Evolutionary conservation across 2,329 filamentous ascomycete genomes (phyloP), one percentile per base, ranked within the genome.

Genomic region (Dendryphion nanum): DNA sequence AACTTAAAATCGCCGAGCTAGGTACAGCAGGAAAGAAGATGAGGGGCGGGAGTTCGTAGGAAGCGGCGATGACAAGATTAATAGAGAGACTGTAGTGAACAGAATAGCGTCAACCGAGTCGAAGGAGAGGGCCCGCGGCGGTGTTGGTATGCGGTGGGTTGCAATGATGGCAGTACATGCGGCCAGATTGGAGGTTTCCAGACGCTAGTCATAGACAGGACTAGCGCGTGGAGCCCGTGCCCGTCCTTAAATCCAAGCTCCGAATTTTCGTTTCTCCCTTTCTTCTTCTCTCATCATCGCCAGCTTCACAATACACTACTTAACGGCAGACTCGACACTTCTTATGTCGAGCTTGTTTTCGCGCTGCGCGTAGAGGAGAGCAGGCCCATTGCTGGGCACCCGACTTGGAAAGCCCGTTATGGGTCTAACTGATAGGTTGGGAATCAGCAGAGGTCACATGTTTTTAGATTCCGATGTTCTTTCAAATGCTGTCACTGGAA

Each of bases 401-500:
- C 76, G 77, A 70, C 69, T 76, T 81, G 77, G 79, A 82, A 75
- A 71, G 59, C 73, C 78, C 77, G 69, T 82, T 78, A 67, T 67
- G 76, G 77, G 73, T 68, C 72, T 75, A 67, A 67, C n/a, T 75
- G 79, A 83, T 70, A 76, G 74, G 68, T 72, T 76, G 75, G 81
- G 81, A 85, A 85, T 85, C 81, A 85, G 81, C 78, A 76, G 79
- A 73, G 81, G 81, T 81, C 73, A 85, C 79, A 79, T 70, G 53
- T 40, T 52, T 60, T 30, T 15, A 26, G n/a, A n/a, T n/a, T n/a
- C n/a, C n/a, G n/a, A n/a, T n/a, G n/a, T n/a, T n/a, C n/a, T n/a
- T n/a, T n/a, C n/a, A n/a, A n/a, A n/a, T n/a, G n/a, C n/a, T n/a
- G n/a, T n/a, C n/a, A n/a, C n/a, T n/a, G n/a, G n/a, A n/a, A n/a